A percentile compares a stretch with the other conserved stretches of the same genome.
Conservation (phyloP, 2,329 filamentous ascomycete genomes). For the Thelonectria olida region DNA sequence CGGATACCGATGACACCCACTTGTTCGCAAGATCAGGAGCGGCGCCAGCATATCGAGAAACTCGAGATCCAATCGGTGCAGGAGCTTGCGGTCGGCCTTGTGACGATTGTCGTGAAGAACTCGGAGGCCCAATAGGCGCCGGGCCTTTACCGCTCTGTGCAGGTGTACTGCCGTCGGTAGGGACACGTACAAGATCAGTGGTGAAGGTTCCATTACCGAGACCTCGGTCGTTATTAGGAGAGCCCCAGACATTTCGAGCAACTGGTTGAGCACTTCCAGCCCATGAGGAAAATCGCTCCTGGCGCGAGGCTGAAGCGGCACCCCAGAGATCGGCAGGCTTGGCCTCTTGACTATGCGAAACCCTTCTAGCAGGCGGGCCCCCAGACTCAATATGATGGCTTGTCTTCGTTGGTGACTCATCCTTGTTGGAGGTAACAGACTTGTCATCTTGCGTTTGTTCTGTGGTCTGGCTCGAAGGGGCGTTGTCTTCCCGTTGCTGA, state of each 20-base stretch:
- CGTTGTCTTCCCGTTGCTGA: constrained; percentile 44
- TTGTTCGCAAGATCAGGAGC: constrained; percentile 49
- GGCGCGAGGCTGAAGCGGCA: constrained; percentile 46
- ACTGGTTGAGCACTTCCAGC: constrained; percentile 53
- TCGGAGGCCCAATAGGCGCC: constrained; percentile 55
- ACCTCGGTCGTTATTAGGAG: constrained; percentile 74
- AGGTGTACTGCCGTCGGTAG: constrained; percentile 47
- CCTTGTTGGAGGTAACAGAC: constrained; percentile 7
- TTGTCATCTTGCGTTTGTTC: constrained; percentile 28
- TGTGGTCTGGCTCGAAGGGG: constrained; percentile 23
- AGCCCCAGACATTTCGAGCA: constrained; percentile 76
- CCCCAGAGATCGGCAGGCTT: constrained; percentile 51
- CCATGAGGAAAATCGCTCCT: constrained; percentile 64
- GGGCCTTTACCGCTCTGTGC: constrained; percentile 51
- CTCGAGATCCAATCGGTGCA: constrained; percentile 45
- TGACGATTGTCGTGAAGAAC: constrained; percentile 32
- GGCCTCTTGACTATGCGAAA: constrained; percentile 45
- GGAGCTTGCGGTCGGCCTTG: constrained; percentile 43
- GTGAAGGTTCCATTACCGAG: constrained; percentile 83
- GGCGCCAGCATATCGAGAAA: constrained; percentile 40
- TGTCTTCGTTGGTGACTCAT: constrained; percentile 20
- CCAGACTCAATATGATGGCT: constrained; percentile 27
- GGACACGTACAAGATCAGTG: constrained; percentile 63
- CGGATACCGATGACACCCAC: constrained; percentile 55
- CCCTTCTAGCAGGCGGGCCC: constrained; percentile 37